Base-by-base conservation (phyloP, 306 rosid species). In the Psophocarpus tetragonolobus region DNA sequence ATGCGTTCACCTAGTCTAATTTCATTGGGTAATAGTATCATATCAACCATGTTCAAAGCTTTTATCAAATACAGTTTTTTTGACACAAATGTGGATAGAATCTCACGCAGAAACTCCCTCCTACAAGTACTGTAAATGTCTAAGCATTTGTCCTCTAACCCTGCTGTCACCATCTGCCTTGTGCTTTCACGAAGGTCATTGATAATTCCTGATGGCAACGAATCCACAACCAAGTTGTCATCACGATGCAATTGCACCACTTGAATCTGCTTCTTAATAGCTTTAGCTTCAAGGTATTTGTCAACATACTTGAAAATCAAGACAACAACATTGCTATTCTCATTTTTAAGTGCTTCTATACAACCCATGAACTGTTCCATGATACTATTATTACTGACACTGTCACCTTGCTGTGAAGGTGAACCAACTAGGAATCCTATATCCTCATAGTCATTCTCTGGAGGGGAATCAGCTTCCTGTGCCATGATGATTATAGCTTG, bases 181-280 rank as follows among this genome's bases (percentile, higher is more conserved):
- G 85, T 91, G 5, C 85, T 85, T 70, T 88, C 88, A 36, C 87
- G 90, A 62, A 93, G 95, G 41, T 91, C 88, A 69, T 81, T 80
- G 63, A 89, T 74, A 1, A 83, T 89, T 88, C 0, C 14, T 0
- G 89, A 79, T 0, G 91, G 92, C 1, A 88, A 88, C 41, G 88
- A 86, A 15, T 91, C 97, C 29, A 89, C 75, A 36, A 91, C 71
- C 73, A 89, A 68, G 68, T 89, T 91, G 61, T 80, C 85, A 53
- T 87, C 85, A 1, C 1, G 8, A 4, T 12, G 17, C 48, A 13
- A 42, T 5, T 42, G 12, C n/a, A 13, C 18, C 51, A 44, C 14
- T 44, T 44, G 2, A 44, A 14, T 44, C 3, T 17, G 0, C 15
- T 7, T 7, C 0, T 0, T 13, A 32, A 6, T 21, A 21, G 1